These are phyloP conservation scores for Neofusicoccum cordaticola DNA, from an alignment of 2,329 filamentous ascomycete genomes.

Conservation along the genomic window DNA sequence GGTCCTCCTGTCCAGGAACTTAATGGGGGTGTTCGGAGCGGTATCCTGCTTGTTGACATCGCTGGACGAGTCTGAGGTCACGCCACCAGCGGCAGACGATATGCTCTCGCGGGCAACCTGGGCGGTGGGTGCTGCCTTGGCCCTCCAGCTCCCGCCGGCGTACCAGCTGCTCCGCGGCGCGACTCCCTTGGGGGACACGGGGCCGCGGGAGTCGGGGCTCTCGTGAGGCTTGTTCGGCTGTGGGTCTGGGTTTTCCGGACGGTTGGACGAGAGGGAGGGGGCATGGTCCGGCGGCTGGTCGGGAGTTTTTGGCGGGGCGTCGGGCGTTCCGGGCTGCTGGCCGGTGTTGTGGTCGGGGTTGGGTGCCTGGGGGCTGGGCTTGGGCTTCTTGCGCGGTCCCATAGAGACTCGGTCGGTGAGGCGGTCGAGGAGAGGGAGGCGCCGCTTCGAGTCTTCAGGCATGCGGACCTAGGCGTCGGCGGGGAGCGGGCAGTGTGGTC, in stretches of 20 bases:
- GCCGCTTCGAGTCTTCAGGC: slow-evolving; percentile 16
- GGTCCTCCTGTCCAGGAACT: slow-evolving; percentile 41
- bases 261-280: neutral
- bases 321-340: neutral
- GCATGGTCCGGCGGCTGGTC: neutral
- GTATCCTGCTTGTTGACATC: slow-evolving; percentile 29
- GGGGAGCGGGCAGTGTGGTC: slow-evolving; percentile 16
- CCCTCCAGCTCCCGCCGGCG: slow-evolving; percentile 43
- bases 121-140: slow-evolving; percentile 48
- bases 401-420: slow-evolving; percentile 25
- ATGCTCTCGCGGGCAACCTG: slow-evolving; percentile 47
- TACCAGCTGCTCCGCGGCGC: slow-evolving; percentile 40
- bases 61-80: slow-evolving; percentile 39
- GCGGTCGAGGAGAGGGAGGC: slow-evolving; percentile 19
- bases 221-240: neutral
- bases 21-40: slow-evolving; percentile 30
- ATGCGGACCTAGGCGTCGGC: slow-evolving; percentile 8
- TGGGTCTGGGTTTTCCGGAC: neutral
- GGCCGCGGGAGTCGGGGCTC: slow-evolving; percentile 17
- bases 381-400: slow-evolving; percentile 44
- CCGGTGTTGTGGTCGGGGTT: slow-evolving; percentile 19
- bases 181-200: slow-evolving; percentile 20
- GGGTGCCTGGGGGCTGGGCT: slow-evolving; percentile 36
- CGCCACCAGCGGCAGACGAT: slow-evolving; percentile 42
- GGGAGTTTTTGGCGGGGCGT: neutral